A percentile compares a stretch with the other conserved stretches of the same genome.
Evolutionary conservation across 352 stramenopile species (phyloP).

Genomic region (Globisporangium mamillatum): DNA sequence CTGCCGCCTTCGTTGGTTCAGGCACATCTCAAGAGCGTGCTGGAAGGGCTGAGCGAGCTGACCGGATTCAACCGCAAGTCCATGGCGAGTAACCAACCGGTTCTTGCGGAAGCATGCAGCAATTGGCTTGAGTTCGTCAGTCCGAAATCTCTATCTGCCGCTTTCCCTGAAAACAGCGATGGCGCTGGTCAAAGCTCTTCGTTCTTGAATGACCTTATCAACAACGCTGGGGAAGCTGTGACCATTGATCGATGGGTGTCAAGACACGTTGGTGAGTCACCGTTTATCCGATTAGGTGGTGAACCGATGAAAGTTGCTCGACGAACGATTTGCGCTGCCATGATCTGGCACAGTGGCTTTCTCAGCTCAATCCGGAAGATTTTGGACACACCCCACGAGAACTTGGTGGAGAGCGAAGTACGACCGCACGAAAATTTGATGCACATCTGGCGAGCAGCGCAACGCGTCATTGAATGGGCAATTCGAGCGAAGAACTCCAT

Average conservation of each 20-base stretch:
- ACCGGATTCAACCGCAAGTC: conserved; percentile 33
- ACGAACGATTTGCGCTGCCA: conserved; percentile 78
- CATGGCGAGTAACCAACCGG: conserved; percentile 21
- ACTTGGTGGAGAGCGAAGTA: conserved; percentile 61
- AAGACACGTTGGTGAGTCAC: conserved; percentile 80
- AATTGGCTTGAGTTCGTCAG: conserved; percentile 61
- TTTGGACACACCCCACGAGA: conserved; percentile 29
- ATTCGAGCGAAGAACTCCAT: conserved; percentile 89
- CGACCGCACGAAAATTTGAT: conserved; percentile 87
- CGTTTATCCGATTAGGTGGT: conserved; percentile 72
- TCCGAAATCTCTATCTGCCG: conserved; percentile 44
- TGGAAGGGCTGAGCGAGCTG: conserved; percentile 44
- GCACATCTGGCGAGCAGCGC: conserved; percentile 87
- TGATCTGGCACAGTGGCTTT: conserved; percentile 88
- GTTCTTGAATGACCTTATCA: conserved; percentile 74
- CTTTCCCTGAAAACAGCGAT: conserved; percentile 19
- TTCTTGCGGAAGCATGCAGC: conserved; percentile 48
- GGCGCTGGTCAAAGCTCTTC: conserved; percentile 21
- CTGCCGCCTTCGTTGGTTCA: conserved; percentile 57
- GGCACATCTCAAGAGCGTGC: conserved; percentile 58
- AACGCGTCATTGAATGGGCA: conserved; percentile 87
- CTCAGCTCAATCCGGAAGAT: conserved; percentile 57
- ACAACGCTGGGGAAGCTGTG: conserved; percentile 50
- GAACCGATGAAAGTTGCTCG: conserved; percentile 87
- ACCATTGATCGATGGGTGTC: conserved; percentile 76